These are phyloP conservation scores for Aquilaria yunnanensis DNA, from an alignment of 345 rosid species.

Conservation along the genomic window DNA sequence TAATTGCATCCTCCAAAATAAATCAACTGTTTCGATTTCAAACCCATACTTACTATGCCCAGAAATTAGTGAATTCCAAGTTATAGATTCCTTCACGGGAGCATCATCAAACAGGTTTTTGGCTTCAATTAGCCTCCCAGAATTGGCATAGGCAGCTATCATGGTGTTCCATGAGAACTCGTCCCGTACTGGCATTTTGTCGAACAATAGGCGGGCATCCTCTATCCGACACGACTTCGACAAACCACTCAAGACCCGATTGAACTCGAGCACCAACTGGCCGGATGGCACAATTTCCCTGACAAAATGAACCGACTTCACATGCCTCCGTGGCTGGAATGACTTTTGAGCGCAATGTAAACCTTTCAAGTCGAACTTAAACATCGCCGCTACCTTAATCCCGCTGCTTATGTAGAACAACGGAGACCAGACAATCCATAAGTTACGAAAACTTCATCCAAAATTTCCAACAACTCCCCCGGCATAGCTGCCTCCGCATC, in stretches of 20 bases:
- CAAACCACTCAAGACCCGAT: conserved; percentile 31
- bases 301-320: conserved; percentile 9
- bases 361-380: conserved; percentile 20
- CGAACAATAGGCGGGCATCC: conserved; percentile 72
- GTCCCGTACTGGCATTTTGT: conserved; percentile 56
- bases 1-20: conserved; percentile 65
- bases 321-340: not conserved
- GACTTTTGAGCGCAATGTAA: conserved; percentile 7
- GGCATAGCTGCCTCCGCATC: too few species aligned
- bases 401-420: too few species aligned
- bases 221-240: conserved; percentile 47
- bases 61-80: conserved; percentile 81
- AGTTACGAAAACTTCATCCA: too few species aligned
- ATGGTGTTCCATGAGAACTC: conserved; percentile 85
- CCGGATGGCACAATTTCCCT: conserved; percentile 13
- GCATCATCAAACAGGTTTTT: conserved; percentile 31
- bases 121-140: conserved; percentile 64
- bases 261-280: conserved; percentile 34
- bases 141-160: conserved; percentile 61
- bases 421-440: too few species aligned
- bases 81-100: conserved; percentile 53
- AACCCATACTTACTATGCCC: conserved; percentile 52
- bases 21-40: conserved; percentile 48
- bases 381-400: conserved; percentile 18
- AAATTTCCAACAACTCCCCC: too few species aligned